A percentile compares a stretch with the other conserved stretches of the same genome.
Conservation (phyloP, 768 basidiomycete species). For the Infundibulicybe gibba region DNA sequence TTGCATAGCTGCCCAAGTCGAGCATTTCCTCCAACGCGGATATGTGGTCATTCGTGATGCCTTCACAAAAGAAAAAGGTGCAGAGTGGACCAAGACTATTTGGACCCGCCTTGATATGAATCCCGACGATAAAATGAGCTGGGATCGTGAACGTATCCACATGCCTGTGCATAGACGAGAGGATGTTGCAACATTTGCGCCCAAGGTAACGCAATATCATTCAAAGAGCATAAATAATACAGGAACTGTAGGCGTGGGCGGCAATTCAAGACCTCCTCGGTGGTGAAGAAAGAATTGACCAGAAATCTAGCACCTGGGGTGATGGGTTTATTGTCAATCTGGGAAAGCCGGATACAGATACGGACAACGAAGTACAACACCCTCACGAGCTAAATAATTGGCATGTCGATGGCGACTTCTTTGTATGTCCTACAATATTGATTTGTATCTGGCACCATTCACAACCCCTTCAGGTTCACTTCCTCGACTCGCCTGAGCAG, state of each 20-base stretch:
- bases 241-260: conserved; percentile 42
- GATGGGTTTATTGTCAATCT: conserved; percentile 65
- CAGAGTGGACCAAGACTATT: conserved; percentile 44
- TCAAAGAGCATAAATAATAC: neutral
- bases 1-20: conserved; percentile 39
- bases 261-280: conserved; percentile 61
- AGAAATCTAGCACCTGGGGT: conserved; percentile 44
- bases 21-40: conserved; percentile 53
- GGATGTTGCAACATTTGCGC: conserved; percentile 44
- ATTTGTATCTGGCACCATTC: neutral
- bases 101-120: conserved; percentile 52
- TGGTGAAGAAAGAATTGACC: conserved; percentile 54
- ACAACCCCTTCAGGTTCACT: neutral
- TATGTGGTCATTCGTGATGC: conserved; percentile 50
- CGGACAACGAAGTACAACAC: conserved; percentile 19
- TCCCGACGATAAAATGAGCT: conserved; percentile 51
- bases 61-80: conserved; percentile 49
- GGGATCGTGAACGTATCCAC: conserved; percentile 39
- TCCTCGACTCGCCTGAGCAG: conserved; percentile 10
- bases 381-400: conserved; percentile 54
- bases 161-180: conserved; percentile 52
- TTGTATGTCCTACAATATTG: conserved; percentile 25
- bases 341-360: conserved; percentile 41
- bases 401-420: conserved; percentile 64
- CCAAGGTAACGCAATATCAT: conserved; percentile 33